phyloP scores from a whole-genome alignment of 495 filamentous ascomycete genomes.

The Lasiosphaeria hispida region DNA sequence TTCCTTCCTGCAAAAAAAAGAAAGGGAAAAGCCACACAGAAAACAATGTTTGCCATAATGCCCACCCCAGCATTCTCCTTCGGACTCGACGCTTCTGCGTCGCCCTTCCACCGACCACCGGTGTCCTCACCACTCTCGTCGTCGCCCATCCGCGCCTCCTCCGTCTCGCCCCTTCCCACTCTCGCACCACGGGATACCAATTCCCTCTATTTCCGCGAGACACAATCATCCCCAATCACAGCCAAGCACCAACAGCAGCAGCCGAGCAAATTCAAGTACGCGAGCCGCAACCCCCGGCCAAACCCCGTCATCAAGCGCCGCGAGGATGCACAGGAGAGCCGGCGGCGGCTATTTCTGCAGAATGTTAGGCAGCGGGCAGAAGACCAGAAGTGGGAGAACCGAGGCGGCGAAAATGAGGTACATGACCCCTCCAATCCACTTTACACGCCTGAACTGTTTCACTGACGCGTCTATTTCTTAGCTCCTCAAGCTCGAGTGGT shows the following conservation, averaged over 20 bases:
- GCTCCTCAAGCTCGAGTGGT: conserved; percentile 50
- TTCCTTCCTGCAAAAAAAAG: no score
- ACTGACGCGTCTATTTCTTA: conserved; percentile 25
- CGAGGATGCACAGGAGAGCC: conserved; percentile 41
- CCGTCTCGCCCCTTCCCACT: conserved; percentile 5
- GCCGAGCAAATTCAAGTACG: conserved; percentile 21
- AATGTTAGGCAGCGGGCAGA: conserved; percentile 72
- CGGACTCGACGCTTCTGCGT: conserved; percentile 14
- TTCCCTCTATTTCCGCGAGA: background rate
- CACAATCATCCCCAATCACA: conserved; percentile 20
- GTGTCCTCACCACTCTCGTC: conserved; percentile 23
- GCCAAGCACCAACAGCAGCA: conserved; percentile 4
- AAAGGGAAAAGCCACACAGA: background rate
- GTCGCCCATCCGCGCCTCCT: conserved; percentile 21
- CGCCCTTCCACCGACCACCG: conserved; percentile 26
- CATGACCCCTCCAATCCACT: background rate
- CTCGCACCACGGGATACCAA: conserved; percentile 9
- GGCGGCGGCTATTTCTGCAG: conserved; percentile 68
- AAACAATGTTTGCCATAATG: conserved; percentile 21
- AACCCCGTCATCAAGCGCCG: conserved; percentile 24
- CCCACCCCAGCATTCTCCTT: conserved; percentile 16
- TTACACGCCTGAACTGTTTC: background rate
- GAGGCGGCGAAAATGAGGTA: conserved; percentile 79
- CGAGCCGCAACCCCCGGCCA: conserved; percentile 17
- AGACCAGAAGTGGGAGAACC: conserved; percentile 59